These are phyloP conservation scores for Gautieria morchelliformis DNA, from an alignment of 768 basidiomycete genomes.

Conservation along the genomic window DNA sequence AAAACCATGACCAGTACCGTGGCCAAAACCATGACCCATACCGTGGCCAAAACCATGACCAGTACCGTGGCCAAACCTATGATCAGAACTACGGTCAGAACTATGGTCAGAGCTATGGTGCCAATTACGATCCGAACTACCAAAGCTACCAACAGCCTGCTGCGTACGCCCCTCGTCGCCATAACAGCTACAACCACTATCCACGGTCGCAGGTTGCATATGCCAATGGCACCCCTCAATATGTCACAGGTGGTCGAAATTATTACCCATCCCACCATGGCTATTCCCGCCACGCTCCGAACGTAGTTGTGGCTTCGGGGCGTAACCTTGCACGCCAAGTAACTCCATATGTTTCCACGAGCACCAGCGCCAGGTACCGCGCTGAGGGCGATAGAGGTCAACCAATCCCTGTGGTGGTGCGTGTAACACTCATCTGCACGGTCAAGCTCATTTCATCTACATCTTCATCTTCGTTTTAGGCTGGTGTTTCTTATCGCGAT, in stretches of 20 bases:
- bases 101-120: background rate
- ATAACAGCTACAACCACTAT: background rate
- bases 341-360: background rate
- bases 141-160: background rate
- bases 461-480: background rate
- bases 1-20: background rate
- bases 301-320: background rate
- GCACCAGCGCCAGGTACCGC: constrained; percentile 1
- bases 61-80: background rate
- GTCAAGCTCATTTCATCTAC: background rate
- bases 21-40: background rate
- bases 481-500: background rate
- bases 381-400: constrained; percentile 3
- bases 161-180: background rate
- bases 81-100: background rate
- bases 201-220: background rate
- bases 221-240: constrained; percentile 1
- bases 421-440: background rate
- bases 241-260: background rate
- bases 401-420: constrained; percentile 1
- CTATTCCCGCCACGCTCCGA: background rate
- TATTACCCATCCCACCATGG: background rate
- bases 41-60: background rate
- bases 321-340: background rate
- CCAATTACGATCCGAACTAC: background rate